Evolutionary conservation across 2,329 filamentous ascomycete species (phyloP).

Genomic region (Venturia nashicola): DNA sequence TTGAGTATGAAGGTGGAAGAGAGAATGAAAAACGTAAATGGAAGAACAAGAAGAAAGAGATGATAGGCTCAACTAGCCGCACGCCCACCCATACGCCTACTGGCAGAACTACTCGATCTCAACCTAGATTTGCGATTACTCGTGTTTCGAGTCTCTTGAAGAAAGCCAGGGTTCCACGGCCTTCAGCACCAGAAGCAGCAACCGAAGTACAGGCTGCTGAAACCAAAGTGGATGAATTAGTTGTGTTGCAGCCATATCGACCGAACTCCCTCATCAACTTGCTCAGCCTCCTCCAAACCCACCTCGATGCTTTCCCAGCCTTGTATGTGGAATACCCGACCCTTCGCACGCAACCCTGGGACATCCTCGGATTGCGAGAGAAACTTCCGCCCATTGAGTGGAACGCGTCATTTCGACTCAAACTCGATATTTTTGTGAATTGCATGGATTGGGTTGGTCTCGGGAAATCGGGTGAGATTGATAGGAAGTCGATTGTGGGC

Average conservation of each 20-base stretch:
- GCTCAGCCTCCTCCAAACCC: not conserved
- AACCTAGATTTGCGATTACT: not conserved
- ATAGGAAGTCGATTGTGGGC: not conserved
- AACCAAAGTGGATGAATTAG: too few species aligned
- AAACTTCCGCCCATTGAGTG: not conserved
- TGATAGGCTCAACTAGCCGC: not conserved
- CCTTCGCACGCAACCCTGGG: not conserved
- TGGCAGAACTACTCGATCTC: not conserved
- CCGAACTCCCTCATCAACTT: not conserved
- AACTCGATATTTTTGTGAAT: not conserved
- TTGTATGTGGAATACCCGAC: not conserved
- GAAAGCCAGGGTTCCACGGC: not conserved
- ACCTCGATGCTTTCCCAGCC: not conserved
- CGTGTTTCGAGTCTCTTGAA: not conserved
- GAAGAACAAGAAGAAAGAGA: not conserved
- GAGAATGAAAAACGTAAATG: not conserved
- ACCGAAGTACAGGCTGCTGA: not conserved
- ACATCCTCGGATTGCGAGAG: not conserved
- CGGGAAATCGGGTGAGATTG: not conserved
- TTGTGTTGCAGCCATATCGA: not conserved
- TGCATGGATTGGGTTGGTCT: not conserved
- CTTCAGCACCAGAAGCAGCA: not conserved
- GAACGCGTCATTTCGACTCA: not conserved
- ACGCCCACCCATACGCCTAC: not conserved
- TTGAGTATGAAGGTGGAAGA: not conserved